Evolutionary conservation across 768 basidiomycete species (phyloP).

Genomic region (Mycena alexandri): DNA sequence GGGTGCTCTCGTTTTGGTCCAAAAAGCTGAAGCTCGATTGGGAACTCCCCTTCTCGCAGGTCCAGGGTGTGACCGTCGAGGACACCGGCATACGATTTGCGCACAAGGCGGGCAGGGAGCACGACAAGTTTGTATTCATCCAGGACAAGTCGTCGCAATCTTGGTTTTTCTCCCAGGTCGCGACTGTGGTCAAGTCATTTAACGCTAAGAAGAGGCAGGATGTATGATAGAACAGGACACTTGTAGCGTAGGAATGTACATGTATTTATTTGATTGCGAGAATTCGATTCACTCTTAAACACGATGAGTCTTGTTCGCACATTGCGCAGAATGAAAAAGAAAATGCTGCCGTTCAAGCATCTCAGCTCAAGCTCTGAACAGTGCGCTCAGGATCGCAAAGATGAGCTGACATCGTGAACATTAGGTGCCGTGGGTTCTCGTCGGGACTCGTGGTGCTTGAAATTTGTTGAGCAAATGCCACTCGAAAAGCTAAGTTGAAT

Average conservation of each 20-base stretch:
- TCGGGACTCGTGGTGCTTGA: too few species aligned
- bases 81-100: constrained; percentile 91
- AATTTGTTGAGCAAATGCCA: too few species aligned
- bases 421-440: too few species aligned
- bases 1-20: constrained; percentile 88
- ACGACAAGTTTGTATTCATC: constrained; percentile 83
- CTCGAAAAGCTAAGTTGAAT: too few species aligned
- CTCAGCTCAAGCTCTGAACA: too few species aligned
- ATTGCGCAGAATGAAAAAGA: too few species aligned
- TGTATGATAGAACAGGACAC: constrained; percentile 30
- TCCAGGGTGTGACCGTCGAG: constrained; percentile 90
- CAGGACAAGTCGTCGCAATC: constrained; percentile 79
- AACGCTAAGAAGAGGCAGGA: constrained; percentile 84
- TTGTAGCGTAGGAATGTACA: constrained; percentile 5
- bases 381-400: too few species aligned
- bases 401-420: too few species aligned
- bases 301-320: too few species aligned
- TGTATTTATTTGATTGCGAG: constrained; percentile 13
- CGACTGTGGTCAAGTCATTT: constrained; percentile 80
- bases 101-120: constrained; percentile 80
- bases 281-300: neutral
- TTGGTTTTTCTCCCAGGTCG: constrained; percentile 87
- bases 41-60: constrained; percentile 90
- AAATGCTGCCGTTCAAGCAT: too few species aligned
- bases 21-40: constrained; percentile 88